These are phyloP conservation scores for Podospora sp. DNA, from an alignment of 495 filamentous ascomycete species.

Conservation along the genomic window DNA sequence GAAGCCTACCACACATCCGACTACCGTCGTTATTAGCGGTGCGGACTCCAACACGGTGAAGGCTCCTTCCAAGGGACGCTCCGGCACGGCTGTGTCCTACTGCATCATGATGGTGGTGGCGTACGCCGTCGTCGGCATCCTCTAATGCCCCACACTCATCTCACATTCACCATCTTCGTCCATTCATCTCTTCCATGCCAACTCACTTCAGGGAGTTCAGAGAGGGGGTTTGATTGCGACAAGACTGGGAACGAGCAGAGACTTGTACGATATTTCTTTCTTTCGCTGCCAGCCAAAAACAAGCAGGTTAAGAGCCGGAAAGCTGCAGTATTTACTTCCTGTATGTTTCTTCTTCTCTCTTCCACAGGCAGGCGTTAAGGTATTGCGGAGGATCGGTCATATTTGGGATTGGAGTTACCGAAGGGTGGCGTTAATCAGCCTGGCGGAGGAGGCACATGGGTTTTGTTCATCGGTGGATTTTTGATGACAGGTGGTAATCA, in stretches of 20 bases:
- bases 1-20: not conserved
- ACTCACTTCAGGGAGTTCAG: not conserved
- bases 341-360: not conserved
- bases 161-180: not conserved
- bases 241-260: too few species aligned
- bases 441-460: not conserved
- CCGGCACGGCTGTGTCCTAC: conserved; percentile 7
- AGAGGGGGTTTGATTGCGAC: too few species aligned
- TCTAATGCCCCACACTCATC: not conserved
- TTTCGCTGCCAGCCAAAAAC: too few species aligned
- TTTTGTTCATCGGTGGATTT: not conserved
- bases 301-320: too few species aligned
- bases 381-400: not conserved
- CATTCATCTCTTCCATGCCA: not conserved
- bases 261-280: too few species aligned
- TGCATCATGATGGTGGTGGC: conserved; percentile 6
- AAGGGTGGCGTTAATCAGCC: not conserved
- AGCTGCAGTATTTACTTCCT: not conserved
- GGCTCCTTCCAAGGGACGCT: not conserved
- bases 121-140: not conserved
- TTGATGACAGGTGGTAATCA: too few species aligned
- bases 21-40: not conserved
- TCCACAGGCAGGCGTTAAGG: not conserved
- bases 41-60: not conserved
- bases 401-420: not conserved